Evolutionary conservation across 2,329 filamentous ascomycete genomes (phyloP), one percentile per base, ranked within the genome.

Genomic region (Ophiocordyceps australis): DNA sequence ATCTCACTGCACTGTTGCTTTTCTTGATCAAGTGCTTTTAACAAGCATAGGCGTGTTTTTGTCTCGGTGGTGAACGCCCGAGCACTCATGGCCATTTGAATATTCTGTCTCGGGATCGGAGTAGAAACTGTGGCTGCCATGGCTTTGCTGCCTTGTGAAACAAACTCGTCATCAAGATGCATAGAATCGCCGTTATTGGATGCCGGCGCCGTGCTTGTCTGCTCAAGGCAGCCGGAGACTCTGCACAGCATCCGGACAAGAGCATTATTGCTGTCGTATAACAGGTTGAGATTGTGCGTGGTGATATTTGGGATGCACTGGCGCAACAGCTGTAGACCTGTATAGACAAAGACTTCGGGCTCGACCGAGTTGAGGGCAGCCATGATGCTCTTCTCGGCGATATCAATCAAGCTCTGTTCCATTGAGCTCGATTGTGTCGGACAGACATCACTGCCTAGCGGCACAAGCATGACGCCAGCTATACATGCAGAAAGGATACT

Each of bases 151-250:
- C 54, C 54, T 35, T 75, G 68, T 0, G 69, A 70, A 21, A 68
- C 64, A 28, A 75, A 71, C 3, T 65, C 64, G 9, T 65, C 59
- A 37, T 82, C 76, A 5, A 82, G 39, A 28, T 80, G 73, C 70
- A 79, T 75, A 5, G 58, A 41, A 35, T 74, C 68, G 3, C 51
- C 35, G 8, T 57, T 49, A 4, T 42, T 23, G 51, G 36, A 17
- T 37, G 36, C 14, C 31, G 35, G 3, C 45, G 26, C 36, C 10
- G 31, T 17, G 4, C 34, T 30, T 22, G 32, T 36, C 9, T 34
- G 28, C 13, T 42, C 35, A 17, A 50, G 26, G 9, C 27, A 23
- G 7, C 22, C 30, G 28, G 37, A 58, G 3, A 66, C 30, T 9
- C 47, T 53, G 3, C 46, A 39, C 10, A 65, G 42, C 4, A 68